Conservation (phyloP, 1,284 basidiomycete genomes). For the Jaminaea rosea region DNA sequence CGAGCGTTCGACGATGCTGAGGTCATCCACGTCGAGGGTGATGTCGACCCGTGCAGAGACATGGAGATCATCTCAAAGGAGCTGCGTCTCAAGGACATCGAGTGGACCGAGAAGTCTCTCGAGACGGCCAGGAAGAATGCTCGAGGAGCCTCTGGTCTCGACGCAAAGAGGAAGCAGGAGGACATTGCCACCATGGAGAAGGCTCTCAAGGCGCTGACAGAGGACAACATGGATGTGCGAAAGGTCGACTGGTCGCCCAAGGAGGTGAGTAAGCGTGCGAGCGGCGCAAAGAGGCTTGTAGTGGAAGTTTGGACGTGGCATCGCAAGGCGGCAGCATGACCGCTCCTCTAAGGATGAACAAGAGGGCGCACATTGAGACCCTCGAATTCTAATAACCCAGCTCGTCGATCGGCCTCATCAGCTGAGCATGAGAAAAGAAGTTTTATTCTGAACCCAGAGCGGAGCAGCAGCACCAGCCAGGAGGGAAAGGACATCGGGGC, state of each 20-base stretch:
- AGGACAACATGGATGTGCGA: slow-evolving; percentile 81
- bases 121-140: slow-evolving; percentile 52
- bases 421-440: slow-evolving; percentile 39
- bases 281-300: too few species aligned
- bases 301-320: too few species aligned
- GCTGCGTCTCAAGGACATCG: slow-evolving; percentile 83
- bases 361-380: slow-evolving; percentile 55
- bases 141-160: slow-evolving; percentile 60
- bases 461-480: background rate
- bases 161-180: slow-evolving; percentile 92
- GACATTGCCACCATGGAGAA: slow-evolving; percentile 80
- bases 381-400: slow-evolving; percentile 62
- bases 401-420: slow-evolving; percentile 58
- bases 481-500: background rate
- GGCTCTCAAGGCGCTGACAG: slow-evolving; percentile 67
- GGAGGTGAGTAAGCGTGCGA: slow-evolving; percentile 64
- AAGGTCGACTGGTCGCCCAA: slow-evolving; percentile 93
- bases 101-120: slow-evolving; percentile 90
- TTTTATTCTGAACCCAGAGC: background rate
- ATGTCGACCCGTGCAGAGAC: slow-evolving; percentile 88
- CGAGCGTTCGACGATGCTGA: slow-evolving; percentile 97
- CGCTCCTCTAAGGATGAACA: slow-evolving; percentile 58
- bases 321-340: too few species aligned
- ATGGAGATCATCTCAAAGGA: slow-evolving; percentile 91
- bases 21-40: slow-evolving; percentile 97